Evolutionary conservation across 2,329 filamentous ascomycete genomes (phyloP).

Genomic region (Alternaria atra): DNA sequence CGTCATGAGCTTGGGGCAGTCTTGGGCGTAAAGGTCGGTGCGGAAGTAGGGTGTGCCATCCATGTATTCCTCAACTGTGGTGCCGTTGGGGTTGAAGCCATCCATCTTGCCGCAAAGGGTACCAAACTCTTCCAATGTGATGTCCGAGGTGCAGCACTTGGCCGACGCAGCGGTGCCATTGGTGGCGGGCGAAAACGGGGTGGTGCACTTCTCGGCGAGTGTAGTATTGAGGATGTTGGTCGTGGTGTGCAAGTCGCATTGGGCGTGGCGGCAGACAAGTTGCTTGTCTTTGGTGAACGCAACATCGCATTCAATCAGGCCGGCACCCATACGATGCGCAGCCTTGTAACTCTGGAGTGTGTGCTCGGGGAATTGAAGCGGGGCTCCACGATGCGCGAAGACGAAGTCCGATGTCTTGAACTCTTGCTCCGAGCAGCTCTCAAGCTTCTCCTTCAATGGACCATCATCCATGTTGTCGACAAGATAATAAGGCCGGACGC

Average conservation of each 20-base stretch:
- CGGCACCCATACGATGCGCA: constrained; percentile 47
- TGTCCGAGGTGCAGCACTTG: constrained; percentile 75
- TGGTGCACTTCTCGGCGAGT: constrained; percentile 49
- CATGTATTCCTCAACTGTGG: constrained; percentile 66
- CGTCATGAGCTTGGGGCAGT: constrained; percentile 68
- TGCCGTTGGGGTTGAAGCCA: constrained; percentile 70
- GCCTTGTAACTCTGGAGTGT: constrained; percentile 43
- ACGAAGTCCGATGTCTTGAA: constrained; percentile 48
- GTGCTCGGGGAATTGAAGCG: constrained; percentile 50
- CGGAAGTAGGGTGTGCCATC: constrained; percentile 68
- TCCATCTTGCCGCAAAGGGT: constrained; percentile 72
- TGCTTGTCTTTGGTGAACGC: constrained; percentile 50
- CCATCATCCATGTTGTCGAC: constrained; percentile 51
- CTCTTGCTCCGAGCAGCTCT: constrained; percentile 48
- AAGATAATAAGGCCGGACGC: constrained; percentile 49
- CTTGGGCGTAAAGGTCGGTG: constrained; percentile 70
- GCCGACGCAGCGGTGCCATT: constrained; percentile 61
- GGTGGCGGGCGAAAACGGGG: constrained; percentile 46
- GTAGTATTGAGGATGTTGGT: constrained; percentile 50
- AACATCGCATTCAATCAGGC: constrained; percentile 51
- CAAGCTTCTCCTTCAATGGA: constrained; percentile 49
- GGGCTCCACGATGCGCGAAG: constrained; percentile 49
- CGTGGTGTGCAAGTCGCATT: constrained; percentile 52
- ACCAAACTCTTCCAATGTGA: constrained; percentile 73
- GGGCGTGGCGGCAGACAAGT: constrained; percentile 51